Evolutionary conservation across 768 basidiomycete species (phyloP), one percentile per base, ranked within the genome.

Genomic region (Leucosporidium creatinivorum): DNA sequence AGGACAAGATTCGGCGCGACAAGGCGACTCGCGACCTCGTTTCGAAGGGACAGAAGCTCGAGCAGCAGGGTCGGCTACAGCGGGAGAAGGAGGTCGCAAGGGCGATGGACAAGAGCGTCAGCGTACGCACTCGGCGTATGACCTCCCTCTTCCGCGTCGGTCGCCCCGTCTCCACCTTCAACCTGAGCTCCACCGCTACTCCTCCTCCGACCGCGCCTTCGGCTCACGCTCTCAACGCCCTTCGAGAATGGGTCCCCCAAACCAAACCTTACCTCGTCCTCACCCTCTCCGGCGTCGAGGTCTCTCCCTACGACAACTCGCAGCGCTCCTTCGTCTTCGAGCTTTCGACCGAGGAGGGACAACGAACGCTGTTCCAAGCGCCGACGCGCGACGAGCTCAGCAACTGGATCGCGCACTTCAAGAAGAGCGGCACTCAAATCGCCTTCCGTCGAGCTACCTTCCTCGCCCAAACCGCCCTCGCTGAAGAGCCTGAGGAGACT

Each of bases 391-490:
- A 28, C 15, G 66, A 67, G n/a, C 30, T 61, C 21, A 62, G 67
- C 17, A 49, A 8, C 4, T 76, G 75, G 75, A 62, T 68, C 39
- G 66, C 69, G 26, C 48, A 63, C 36, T 58, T 58, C 44, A 33
- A 28, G 4, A 17, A 39, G n/a, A 47, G 36, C 25, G 58, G 58
- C 12, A 58, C 58, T 0, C 36, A 58, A n/a, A 67, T 69, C 15
- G 63, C 73, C 19, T 61, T 44, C 13, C 26, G 66, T 31, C 54
- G 75, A n/a, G 51, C 65, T 30, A 76, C 74, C 19, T 64, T 73
- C 28, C 39, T 76, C 12, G 60, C 60, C 3, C 60, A 61, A 33
- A 61, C 48, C 23, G 25, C 60, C 5, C 50, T 61, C 30, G 60
- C n/a, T 15, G 60, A 61, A 13, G 67, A 55, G 26, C 47, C 68